These are phyloP conservation scores for Cryptococcus floricola DNA, from an alignment of 1,284 basidiomycete species.

Conservation along the genomic window DNA sequence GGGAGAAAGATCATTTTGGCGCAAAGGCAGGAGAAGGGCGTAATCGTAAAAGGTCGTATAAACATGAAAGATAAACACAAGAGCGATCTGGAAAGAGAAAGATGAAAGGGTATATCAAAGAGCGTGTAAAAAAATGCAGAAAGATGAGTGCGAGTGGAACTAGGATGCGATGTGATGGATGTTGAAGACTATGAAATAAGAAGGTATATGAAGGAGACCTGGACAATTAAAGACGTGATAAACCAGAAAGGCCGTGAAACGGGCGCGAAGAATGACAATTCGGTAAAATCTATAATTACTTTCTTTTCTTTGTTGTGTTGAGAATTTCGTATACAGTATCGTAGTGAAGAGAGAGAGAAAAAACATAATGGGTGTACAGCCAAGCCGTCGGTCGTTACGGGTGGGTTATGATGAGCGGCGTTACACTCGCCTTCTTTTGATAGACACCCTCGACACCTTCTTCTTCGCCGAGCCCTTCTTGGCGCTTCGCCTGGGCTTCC, in stretches of 20 bases:
- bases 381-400: no score
- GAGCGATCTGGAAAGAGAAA: not conserved
- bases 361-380: no score
- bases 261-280: not conserved
- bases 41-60: slow-evolving; percentile 1
- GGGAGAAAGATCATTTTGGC: no score
- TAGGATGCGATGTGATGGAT: not conserved
- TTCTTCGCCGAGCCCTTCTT: slow-evolving; percentile 5
- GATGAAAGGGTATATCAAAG: not conserved
- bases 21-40: not conserved
- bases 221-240: not conserved
- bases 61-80: not conserved
- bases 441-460: slow-evolving; percentile 1
- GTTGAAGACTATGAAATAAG: not conserved
- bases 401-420: no score
- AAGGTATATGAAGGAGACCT: not conserved
- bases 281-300: no score
- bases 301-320: no score
- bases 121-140: no score
- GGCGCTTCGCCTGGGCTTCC: slow-evolving; percentile 15
- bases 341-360: no score
- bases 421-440: not conserved
- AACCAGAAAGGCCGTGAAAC: not conserved
- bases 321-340: no score
- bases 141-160: not conserved